These are phyloP conservation scores for Yamadazyma conglobata DNA, from an alignment of 1,139 yeast species.

Conservation along the genomic window DNA sequence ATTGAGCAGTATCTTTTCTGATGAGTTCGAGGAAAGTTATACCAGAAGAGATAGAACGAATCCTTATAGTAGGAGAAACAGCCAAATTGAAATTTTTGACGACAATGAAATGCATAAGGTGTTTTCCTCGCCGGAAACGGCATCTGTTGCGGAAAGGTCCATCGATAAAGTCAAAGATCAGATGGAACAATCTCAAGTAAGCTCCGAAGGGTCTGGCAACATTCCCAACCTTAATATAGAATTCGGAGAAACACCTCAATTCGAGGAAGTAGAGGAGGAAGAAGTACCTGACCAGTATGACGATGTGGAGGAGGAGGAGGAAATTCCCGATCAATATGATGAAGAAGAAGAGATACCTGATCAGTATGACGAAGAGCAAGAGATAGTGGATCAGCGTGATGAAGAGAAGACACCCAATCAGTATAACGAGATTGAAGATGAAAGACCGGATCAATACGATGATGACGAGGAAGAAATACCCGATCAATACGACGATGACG, in stretches of 20 bases:
- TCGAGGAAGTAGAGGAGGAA: conserved; percentile 9
- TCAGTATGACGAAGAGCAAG: conserved; percentile 11
- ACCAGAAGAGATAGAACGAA: too few relatives aligned
- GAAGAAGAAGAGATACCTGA: conserved; percentile 7
- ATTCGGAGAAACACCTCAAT: conserved; percentile 8
- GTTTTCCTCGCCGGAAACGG: too few relatives aligned
- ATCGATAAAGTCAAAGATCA: too few relatives aligned
- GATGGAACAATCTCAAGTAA: too few relatives aligned
- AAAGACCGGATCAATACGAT: conserved; percentile 2
- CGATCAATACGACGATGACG: conserved; percentile 9
- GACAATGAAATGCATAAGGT: too few relatives aligned
- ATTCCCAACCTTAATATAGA: too few relatives aligned
- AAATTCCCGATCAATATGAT: conserved; percentile 5
- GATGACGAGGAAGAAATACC: conserved; percentile 9
- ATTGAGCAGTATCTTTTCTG: too few relatives aligned
- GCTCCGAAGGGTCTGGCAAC: too few relatives aligned
- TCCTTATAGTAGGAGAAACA: too few relatives aligned
- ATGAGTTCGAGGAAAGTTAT: too few relatives aligned
- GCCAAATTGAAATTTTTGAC: too few relatives aligned
- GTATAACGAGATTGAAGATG: conserved; percentile 5
- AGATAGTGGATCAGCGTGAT: conserved; percentile 9
- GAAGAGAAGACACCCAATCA: conserved; percentile 5
- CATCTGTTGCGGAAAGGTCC: too few relatives aligned
- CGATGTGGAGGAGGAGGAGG: conserved; percentile 8
- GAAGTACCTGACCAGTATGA: conserved; percentile 6